Base-by-base conservation (phyloP, 805 yeast genomes). In the Wickerhamiella galacta region DNA sequence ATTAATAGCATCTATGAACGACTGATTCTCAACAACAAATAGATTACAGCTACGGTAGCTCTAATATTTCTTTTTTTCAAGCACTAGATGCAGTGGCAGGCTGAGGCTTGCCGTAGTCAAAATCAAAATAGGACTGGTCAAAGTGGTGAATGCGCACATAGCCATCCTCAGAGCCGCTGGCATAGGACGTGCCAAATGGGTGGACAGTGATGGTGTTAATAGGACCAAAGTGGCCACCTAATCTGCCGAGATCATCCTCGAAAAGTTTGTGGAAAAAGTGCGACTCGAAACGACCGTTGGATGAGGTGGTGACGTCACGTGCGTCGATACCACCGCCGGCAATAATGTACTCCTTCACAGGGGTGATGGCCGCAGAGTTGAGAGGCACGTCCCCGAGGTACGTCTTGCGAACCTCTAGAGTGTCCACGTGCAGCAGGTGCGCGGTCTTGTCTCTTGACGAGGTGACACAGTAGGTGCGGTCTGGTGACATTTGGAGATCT, bases 251-350 rank as follows among this genome's bases (percentile, higher is more conserved):
- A 58, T 87, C 96, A 53, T 87, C 96, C 57, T 76, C 77, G 57
- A 85, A 90, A 32, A 90, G 70, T 62, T 87, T 90, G 61, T 90
- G 96, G 61, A 75, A 82, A 56, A 90, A 80, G 61, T 94, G 72
- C 23, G 95, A 90, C 64, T 90, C 96, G 57, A 90, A 90, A 53
- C 81, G 81, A 63, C 98, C 98, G 58, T 87, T 93, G 27, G 90
- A 70, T 18, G 96, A 83, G n/a, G 96, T 90, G 27, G 99, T 90
- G 52, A 90, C 99, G 56, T 85, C 93, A 58, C 83, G 74, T 25
- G 98, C 96, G 49, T 83, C 96, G 65, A 90, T 96, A 73, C 99
- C 99, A 63, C 99, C 99, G 34, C 96, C 98, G 40, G 90, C 66
- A 31, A 90, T 75, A 40, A 90, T 78, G 53, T 75, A 87, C 52